Evolutionary conservation across 2,329 filamentous ascomycete genomes (phyloP).

Genomic region (Colletotrichum sp.): DNA sequence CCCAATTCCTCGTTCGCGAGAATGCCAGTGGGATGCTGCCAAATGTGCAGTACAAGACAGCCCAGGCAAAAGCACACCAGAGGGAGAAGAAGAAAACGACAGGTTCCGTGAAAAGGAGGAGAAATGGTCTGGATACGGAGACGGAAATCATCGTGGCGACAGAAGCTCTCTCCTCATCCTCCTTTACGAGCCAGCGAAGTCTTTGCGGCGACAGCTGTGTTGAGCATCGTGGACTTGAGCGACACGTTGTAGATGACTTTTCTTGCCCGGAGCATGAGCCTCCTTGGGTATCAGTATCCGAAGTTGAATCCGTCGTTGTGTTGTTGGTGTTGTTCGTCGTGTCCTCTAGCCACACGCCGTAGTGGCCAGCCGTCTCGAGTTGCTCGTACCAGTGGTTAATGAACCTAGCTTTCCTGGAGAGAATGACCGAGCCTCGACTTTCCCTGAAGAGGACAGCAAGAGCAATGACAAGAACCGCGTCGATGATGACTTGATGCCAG

Average conservation of each 20-base stretch:
- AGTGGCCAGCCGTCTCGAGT: constrained; percentile 69
- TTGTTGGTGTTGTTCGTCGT: constrained; percentile 7
- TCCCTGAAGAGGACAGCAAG: constrained; percentile 79
- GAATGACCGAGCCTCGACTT: constrained; percentile 79
- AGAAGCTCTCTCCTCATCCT: constrained; percentile 77
- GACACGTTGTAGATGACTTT: background rate
- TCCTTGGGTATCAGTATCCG: constrained; percentile 1
- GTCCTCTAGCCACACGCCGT: constrained; percentile 47
- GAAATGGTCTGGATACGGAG: constrained; percentile 80
- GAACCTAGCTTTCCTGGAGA: constrained; percentile 74
- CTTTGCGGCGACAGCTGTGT: constrained; percentile 38
- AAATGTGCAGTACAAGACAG: constrained; percentile 85
- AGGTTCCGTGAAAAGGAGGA: constrained; percentile 76
- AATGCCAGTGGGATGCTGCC: constrained; percentile 83
- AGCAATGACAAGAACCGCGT: constrained; percentile 65
- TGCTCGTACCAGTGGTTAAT: constrained; percentile 82
- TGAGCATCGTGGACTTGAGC: background rate
- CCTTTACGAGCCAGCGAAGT: constrained; percentile 80
- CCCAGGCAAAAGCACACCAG: constrained; percentile 92
- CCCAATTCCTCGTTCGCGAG: constrained; percentile 69
- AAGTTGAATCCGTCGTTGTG: background rate
- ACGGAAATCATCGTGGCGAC: constrained; percentile 73
- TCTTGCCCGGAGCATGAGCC: background rate
- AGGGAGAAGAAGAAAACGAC: constrained; percentile 87
- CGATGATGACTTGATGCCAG: constrained; percentile 80